Evolutionary conservation across 805 yeast species (phyloP), one percentile per base, ranked within the genome.

Genomic region (Myxozyma nipponensis): DNA sequence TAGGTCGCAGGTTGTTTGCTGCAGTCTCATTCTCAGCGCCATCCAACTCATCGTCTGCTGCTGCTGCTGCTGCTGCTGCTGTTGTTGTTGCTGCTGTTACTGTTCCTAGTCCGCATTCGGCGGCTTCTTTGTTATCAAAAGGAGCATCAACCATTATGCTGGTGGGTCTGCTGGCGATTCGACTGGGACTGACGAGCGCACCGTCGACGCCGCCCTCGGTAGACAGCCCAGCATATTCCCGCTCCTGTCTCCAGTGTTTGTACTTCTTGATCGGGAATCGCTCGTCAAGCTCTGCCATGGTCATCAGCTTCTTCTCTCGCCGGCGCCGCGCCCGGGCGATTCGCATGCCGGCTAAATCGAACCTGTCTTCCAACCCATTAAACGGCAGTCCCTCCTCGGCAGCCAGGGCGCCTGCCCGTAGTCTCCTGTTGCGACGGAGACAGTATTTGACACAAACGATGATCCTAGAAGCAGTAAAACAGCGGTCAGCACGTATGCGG

Each of bases 401-500:
- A 13, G 44, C 47, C 17, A 50, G 51, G 24, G 46, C 46, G 19
- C 44, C 60, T 4, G 35, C 39, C 19, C 40, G 40, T 9, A 39
- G 35, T 24, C 63, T 59, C n/a, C 60, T 59, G 5, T 64, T 55
- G 15, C 62, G 58, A 2, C 66, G 50, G 40, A 58, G 53, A 45
- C 68, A 67, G 47, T 63, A 67, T 34, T 63, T 56, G 13, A 68
- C 47, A 18, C 70, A 70, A 30, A 67, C 49, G 41, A 67, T 52
- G 46, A 67, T 54, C 59, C 59, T 56, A 18, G 6, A 13, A 35
- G 6, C 6, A 35, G 38, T 35, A 13, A n/a, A n/a, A 39, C 17
- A 23, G 15, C 15, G 15, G n/a, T n/a, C n/a, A n/a, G n/a, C n/a
- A n/a, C n/a, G n/a, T n/a, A n/a, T n/a, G n/a, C n/a, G n/a, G n/a